A percentile compares a stretch with the other conserved stretches of the same genome.
Evolutionary conservation across 768 basidiomycete genomes (phyloP).

Genomic region (Dacryopinax spathularia): DNA sequence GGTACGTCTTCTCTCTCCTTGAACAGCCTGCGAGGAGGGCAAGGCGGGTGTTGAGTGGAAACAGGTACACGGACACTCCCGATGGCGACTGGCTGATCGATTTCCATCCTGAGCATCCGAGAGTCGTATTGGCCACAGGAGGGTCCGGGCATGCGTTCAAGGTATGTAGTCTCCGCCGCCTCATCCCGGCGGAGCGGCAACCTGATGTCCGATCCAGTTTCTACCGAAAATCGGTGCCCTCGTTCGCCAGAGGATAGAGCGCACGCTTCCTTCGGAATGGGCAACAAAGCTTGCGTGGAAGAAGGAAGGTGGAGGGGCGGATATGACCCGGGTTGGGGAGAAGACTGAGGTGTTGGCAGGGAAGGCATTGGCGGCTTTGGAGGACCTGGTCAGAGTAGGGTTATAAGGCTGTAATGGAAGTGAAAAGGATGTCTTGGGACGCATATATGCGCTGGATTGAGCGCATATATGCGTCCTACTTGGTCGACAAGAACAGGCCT

Average conservation of each 20-base stretch:
- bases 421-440: no score
- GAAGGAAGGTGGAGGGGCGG: background rate
- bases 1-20: constrained; percentile 35
- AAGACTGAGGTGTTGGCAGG: background rate
- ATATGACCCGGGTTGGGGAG: background rate
- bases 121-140: constrained; percentile 67
- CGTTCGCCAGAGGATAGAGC: constrained; percentile 58
- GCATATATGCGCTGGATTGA: no score
- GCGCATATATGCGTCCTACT: no score
- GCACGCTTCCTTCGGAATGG: constrained; percentile 39
- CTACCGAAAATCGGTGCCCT: constrained; percentile 69
- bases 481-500: no score
- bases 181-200: background rate
- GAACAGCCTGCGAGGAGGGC: background rate
- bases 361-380: background rate
- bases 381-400: no score
- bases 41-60: background rate
- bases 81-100: constrained; percentile 87
- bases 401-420: no score
- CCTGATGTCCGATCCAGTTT: constrained; percentile 40
- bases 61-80: constrained; percentile 78
- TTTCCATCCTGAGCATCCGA: constrained; percentile 41
- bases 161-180: constrained; percentile 29
- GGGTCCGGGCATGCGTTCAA: constrained; percentile 85
- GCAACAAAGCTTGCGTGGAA: constrained; percentile 42